Base-by-base conservation (phyloP, 2,329 filamentous ascomycete species). In the Hortaea sp. region DNA sequence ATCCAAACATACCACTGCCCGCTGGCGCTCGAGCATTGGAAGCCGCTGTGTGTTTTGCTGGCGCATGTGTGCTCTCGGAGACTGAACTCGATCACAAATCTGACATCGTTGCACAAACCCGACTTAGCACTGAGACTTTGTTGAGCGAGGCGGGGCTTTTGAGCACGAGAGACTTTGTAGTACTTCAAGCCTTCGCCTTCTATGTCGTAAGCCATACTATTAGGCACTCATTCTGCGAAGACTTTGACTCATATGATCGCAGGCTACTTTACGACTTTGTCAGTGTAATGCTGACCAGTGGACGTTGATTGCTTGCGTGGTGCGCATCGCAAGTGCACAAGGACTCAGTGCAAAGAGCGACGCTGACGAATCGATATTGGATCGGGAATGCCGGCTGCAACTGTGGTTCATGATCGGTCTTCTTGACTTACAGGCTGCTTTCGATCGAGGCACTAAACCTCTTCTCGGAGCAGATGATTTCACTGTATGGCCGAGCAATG, bases 391-490 rank as follows among this genome's bases (percentile, higher is more conserved):
- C 31, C 20, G 34, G 42, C 35, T 27, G 29, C 43, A 37, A 20
- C 28, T 45, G 37, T 45, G 43, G 43, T 45, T 12, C 29, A 28
- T 11, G 10, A 31, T 45, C 7, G 34, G 43, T 7, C 35, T 45
- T 4, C 5, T 45, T 20, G 43, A 45, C 32, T 28, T 40, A 30
- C 43, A 45, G 29, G 13, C 35, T 7, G 35, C 43, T 12, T 40
- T 45, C 28, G 43, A 45, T n/a, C 34, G 43, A 2, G 34, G 34
- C 10, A 28, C 30, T 27, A 28, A 30, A 35, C 32, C 42, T 7
- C 32, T 43, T n/a, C 42, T 43, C 9, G 28, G 7, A n/a, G 10
- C 32, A 7, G 30, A 27, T 5, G 42, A 43, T 11, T 43, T 43
- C 20, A 4, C 34, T 4, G 11, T 20, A 7, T 28, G 11, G 7